Evolutionary conservation across 1,139 yeast genomes (phyloP), one percentile per base, ranked within the genome.

Genomic region (Lodderomyces orthopsilosis): DNA sequence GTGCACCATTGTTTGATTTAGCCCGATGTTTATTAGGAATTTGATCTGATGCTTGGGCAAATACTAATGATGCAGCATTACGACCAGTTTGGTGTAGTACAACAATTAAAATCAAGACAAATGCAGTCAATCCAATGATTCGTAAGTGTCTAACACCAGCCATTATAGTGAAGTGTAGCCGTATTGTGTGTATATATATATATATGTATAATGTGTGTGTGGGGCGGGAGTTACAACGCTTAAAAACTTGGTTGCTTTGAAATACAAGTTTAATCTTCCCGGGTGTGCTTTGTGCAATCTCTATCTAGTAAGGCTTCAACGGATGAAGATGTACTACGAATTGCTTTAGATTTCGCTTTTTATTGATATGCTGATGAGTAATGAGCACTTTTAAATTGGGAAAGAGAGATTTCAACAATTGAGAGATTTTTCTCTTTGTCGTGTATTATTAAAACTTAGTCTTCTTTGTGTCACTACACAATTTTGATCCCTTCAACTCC

Each of bases 61-160:
- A 52, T 2, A 50, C 52, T 26, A 50, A 33, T 3, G 52, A 41
- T 24, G 48, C 51, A 8, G 47, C 47, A 33, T 28, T 42, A 12
- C 46, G 41, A 10, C 51, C 54, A 15, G 46, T 42, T 36, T 46
- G 45, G 41, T 57, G 58, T 22, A 59, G 47, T 2, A 57, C 41
- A 15, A 55, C 40, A 13, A 57, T 41, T 21, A 59, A 44, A 1
- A 50, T 39, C 6, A 58, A 24, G 3, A 56, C 52, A 2, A 57
- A 40, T 1, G 41, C 47, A 5, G 61, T 43, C 35, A 59, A 47
- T 17, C 51, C 58, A 19, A 58, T 23, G 13, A 58, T 44, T 47
- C 59, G 49, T 23, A 57, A 38, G 28, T 57, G 62, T 46, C 59
- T 53, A 26, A 46, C 44, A 1, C 52, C 52, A 12, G 52, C 52